Conservation (phyloP, 169 alveolate species). For the Eimeria necatrix region DNA sequence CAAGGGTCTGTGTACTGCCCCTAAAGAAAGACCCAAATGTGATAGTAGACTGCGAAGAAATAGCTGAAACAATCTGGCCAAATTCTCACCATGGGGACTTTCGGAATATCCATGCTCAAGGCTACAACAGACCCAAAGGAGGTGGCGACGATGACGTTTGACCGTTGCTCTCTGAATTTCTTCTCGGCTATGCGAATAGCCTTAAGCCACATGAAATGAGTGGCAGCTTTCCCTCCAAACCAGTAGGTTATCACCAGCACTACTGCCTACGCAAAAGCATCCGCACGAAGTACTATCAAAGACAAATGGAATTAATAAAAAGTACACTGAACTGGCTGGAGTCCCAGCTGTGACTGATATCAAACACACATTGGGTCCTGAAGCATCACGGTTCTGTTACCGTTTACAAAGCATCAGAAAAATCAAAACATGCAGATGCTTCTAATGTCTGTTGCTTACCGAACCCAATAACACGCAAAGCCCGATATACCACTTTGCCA, state of each 20-base stretch:
- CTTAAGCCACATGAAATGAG: conserved; percentile 78
- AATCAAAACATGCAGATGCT: too few relatives aligned
- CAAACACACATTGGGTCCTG: not conserved
- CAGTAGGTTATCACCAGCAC: conserved; percentile 70
- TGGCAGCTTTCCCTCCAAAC: conserved; percentile 82
- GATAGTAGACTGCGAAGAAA: too few relatives aligned
- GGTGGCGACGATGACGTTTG: conserved; percentile 82
- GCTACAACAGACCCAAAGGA: conserved; percentile 83
- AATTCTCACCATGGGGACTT: conserved; percentile 78
- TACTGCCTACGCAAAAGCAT: conserved; percentile 16
- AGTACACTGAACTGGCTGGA: too few relatives aligned
- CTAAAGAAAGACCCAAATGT: too few relatives aligned
- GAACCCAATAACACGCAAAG: conserved; percentile 41
- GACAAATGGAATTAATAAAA: too few relatives aligned
- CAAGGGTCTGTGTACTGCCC: too few relatives aligned
- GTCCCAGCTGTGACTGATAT: too few relatives aligned
- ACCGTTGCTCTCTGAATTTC: conserved; percentile 74
- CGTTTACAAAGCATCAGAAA: too few relatives aligned
- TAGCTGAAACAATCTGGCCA: not conserved
- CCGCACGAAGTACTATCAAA: too few relatives aligned
- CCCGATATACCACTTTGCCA: conserved; percentile 75
- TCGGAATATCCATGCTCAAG: conserved; percentile 82
- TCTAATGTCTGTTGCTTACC: conserved; percentile 12
- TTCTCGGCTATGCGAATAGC: conserved; percentile 80
- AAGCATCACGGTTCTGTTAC: not conserved